phyloP scores from a whole-genome alignment of 2,329 filamentous ascomycete genomes.

The Talaromyces sp. region DNA sequence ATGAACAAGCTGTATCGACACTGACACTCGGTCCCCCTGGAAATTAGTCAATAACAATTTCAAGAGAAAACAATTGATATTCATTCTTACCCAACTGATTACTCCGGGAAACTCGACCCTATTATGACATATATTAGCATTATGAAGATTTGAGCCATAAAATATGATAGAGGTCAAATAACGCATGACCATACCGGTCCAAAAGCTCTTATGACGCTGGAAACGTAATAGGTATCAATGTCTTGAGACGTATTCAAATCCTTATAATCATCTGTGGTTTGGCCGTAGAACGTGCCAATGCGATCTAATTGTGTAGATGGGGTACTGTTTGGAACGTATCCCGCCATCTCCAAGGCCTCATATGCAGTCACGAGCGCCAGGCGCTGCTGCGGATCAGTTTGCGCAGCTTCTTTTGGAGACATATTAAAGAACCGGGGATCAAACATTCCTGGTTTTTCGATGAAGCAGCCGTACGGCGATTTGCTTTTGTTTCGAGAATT shows the following conservation, averaged over 20 bases:
- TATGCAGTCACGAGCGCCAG: slow-evolving; percentile 70
- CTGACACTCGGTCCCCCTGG: slow-evolving; percentile 59
- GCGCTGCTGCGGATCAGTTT: slow-evolving; percentile 75
- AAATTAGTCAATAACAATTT: not conserved
- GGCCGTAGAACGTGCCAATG: slow-evolving; percentile 68
- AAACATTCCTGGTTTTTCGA: slow-evolving; percentile 35
- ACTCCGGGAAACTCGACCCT: not conserved
- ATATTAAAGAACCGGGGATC: slow-evolving; percentile 40
- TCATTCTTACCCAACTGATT: not conserved
- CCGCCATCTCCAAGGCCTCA: slow-evolving; percentile 73
- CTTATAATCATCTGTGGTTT: slow-evolving; percentile 56
- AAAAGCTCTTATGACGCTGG: slow-evolving; percentile 43
- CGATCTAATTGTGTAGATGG: slow-evolving; percentile 59
- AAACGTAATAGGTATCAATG: slow-evolving; percentile 64
- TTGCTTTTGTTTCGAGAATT: slow-evolving; percentile 29
- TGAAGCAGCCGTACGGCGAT: slow-evolving; percentile 33
- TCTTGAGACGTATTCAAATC: slow-evolving; percentile 68
- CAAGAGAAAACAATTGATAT: not conserved
- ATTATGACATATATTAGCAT: not conserved
- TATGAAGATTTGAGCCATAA: slow-evolving; percentile 23
- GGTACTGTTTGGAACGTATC: slow-evolving; percentile 67
- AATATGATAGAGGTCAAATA: slow-evolving; percentile 56
- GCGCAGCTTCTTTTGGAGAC: slow-evolving; percentile 69
- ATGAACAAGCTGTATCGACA: slow-evolving; percentile 69
- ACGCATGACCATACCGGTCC: slow-evolving; percentile 34